These are phyloP conservation scores for Heliamphora exappendiculata DNA, from an alignment of 148 eudicot genomes.

Conservation along the genomic window DNA sequence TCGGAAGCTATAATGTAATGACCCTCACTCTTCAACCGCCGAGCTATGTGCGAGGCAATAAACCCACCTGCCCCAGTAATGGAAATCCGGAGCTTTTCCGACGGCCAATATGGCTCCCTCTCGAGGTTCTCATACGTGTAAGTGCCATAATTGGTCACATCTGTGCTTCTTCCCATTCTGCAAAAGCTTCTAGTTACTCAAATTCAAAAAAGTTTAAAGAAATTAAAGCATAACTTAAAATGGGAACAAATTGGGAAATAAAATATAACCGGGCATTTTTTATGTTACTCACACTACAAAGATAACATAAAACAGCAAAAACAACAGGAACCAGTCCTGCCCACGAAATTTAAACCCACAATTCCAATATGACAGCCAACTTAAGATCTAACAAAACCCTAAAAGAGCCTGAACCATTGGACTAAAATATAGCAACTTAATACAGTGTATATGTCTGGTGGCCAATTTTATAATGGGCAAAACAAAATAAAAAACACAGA, in stretches of 20 bases:
- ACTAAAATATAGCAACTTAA: not conserved
- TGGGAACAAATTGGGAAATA: not conserved
- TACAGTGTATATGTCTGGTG: not conserved
- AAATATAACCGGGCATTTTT: not conserved
- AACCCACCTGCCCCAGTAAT: slow-evolving; percentile 23
- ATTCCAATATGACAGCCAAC: not conserved
- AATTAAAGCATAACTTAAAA: not conserved
- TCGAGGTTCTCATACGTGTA: slow-evolving; percentile 23
- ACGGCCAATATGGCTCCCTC: slow-evolving; percentile 23
- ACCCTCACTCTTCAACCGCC: slow-evolving; percentile 22
- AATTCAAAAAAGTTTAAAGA: not conserved
- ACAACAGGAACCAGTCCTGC: not conserved
- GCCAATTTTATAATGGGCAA: not conserved
- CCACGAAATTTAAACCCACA: not conserved
- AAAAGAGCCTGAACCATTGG: not conserved
- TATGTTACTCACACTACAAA: not conserved
- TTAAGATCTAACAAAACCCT: not conserved
- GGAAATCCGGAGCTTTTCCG: slow-evolving; percentile 21
- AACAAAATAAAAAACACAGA: not conserved
- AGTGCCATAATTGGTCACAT: slow-evolving; percentile 10
- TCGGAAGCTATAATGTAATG: slow-evolving; percentile 24
- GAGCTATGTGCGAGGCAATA: slow-evolving; percentile 23
- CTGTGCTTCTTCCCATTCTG: slow-evolving; percentile 24
- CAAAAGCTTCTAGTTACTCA: not conserved
- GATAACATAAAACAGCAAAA: not conserved